Base-by-base conservation (phyloP, 805 yeast species). In the Candida odintsovae region DNA sequence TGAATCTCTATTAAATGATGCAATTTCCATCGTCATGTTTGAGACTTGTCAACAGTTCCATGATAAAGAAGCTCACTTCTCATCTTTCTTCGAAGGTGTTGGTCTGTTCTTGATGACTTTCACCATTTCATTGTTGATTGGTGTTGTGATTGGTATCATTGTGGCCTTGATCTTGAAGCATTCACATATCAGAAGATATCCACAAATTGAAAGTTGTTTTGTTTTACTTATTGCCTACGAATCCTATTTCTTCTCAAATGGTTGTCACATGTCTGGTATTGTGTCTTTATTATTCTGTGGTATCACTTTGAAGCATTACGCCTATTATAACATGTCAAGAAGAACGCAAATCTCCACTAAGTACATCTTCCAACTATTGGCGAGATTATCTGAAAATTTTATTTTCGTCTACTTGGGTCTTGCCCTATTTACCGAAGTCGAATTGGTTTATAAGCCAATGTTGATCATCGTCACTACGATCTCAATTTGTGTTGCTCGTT, bases 221-320 rank as follows among this genome's bases (percentile, higher is more conserved):
- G 95, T 94, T 25, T 69, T 94, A 40, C 69, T 94, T 55, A 82
- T 90, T 63, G 97, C 98, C 16, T 94, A 94, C 64, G 96, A 90
- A 58, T 89, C 97, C 0, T 94, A 94, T 66, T 94, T 94, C 72
- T 94, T 94, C 67, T 90, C 98, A 38, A 94, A 94, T 61, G 99
- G 99, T 42, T 95, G 98, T 58, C 99, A 95, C 64, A 94, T 94
- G 99, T 90, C 98, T 6, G 99, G 99, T 40, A 92, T 92, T 53
- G 98, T 92, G 7, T 90, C 97, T 2, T 72, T 94, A 54, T 69
- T 94, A 54, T 94, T 94, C 69, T 92, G 97, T 64, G 99, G 99
- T 46, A 94, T 94, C 52, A 92, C 99, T 1, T 71, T 94, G 64
- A 94, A 92, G 65, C 98, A 95, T 66, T 94, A 94, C 62, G 99